phyloP scores from a whole-genome alignment of 108 stramenopile species.

The Pseudonitzschia multiseries region DNA sequence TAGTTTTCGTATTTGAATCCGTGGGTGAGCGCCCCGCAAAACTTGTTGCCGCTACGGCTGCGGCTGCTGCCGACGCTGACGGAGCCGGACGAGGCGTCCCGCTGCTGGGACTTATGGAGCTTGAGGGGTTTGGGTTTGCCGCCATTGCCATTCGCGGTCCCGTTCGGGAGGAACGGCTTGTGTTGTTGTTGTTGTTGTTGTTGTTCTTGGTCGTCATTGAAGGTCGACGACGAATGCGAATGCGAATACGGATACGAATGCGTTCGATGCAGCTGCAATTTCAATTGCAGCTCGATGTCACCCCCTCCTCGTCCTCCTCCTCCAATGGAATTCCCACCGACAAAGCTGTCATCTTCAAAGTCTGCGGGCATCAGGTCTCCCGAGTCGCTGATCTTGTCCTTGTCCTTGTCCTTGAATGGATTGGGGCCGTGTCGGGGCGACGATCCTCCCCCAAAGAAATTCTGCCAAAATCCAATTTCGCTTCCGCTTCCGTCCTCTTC shows the following conservation, averaged over 20 bases:
- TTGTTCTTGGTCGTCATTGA: no score
- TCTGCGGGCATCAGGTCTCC: not conserved
- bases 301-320: no score
- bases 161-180: no score
- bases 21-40: slow-evolving; percentile 1
- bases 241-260: no score
- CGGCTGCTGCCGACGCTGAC: not conserved
- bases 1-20: slow-evolving; percentile 24
- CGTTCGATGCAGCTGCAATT: no score
- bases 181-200: no score
- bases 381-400: not conserved
- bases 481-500: not conserved
- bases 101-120: no score
- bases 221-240: no score
- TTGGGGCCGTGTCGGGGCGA: not conserved
- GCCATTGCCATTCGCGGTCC: no score
- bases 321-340: not conserved
- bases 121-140: no score
- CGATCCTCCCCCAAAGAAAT: not conserved
- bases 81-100: no score
- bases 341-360: not conserved
- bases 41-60: not conserved
- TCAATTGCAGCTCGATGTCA: slow-evolving; percentile 3
- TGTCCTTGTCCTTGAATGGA: not conserved
- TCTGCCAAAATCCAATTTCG: not conserved